Evolutionary conservation across 164 flowering plant species (phyloP), one percentile per base, ranked within the genome.

Genomic region (Aristolochia californica): DNA sequence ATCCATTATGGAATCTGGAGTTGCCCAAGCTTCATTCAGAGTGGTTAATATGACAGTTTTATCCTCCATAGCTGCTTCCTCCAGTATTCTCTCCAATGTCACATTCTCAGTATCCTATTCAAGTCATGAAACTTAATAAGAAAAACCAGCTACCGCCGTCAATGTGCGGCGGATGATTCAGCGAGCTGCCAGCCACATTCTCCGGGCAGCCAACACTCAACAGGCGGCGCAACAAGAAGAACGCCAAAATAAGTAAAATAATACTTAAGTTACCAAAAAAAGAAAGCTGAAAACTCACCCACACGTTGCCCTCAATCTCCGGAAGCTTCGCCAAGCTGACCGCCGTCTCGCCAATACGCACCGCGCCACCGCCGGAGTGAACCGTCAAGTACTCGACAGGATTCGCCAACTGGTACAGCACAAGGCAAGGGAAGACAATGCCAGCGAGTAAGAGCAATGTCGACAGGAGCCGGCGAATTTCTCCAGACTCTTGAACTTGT

Each of bases 1-100:
- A 70, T 85, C 93, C 40, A 83, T 1, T 0, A 87, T 43, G 3
- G 95, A 81, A 66, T 68, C 67, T n/a, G 87, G 82, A 45, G 59
- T 75, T 24, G 91, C 93, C 95, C 93, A 90, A 10, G 97, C 95
- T 62, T 82, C 88, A 70, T 85, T 90, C 55, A 87, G 45, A 34
- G 93, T 85, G 4, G 97, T 83, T 55, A 90, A 57, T 44, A 90
- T 85, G 17, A 90, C 95, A 45, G 93, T 83, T 22, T 51, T 64
- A 53, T 87, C 83, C 26, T 55, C 67, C 83, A 72, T 87, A 14
- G 88, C 75, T 48, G 97, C 95, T 47, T 61, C 66, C 64, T 72
- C 62, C 59, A 89, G 67, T 49, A 83, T 78, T 56, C 58, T 73
- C 38, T 79, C 77, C 52, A 89, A 79, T 15, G 56, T 74, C 43